Evolutionary conservation across 1,284 basidiomycete genomes (phyloP), one percentile per base, ranked within the genome.

Genomic region (Trichosporon asahii): DNA sequence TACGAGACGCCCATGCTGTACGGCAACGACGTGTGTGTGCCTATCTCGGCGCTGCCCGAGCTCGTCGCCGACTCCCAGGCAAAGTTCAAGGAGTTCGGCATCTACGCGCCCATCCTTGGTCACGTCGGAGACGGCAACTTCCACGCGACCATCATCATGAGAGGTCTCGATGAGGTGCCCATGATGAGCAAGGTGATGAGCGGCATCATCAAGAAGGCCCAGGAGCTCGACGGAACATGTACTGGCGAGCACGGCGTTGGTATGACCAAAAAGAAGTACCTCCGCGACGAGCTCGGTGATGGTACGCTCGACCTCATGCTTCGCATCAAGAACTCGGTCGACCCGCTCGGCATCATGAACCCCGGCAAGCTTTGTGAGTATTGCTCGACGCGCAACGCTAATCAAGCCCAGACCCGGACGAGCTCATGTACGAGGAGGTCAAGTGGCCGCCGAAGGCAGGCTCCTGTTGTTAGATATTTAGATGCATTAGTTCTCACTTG

Each of bases 1-100:
- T 72, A 72, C 40, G 71, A 72, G 46, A 72, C 75, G 1, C 82
- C 85, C 0, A 87, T 85, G 67, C 89, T 88, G 3, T 92, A 90
- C 88, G 85, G 88, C 25, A 95, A 93, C 31, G 93, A 94, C 80
- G 91, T 92, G 44, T 93, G 91, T 75, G 92, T 94, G 0, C 92
- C 92, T 0, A 87, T 93, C 4, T 92, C 90, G 0, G 88, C 86
- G 25, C 85, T 95, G 11, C 91, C 92, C 0, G 85, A 89, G 64
- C 85, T 94, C 4, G 89, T 94, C 14, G 86, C 88, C 63, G 87
- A 90, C 75, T 91, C 90, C 18, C 90, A 92, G 83, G 82, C 88
- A 75, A 92, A 94, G 77, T 80, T 93, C n/a, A 80, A 83, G n/a
- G 78, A 84, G 40, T 77, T 86, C 14, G 89, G 89, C 0, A 79